These are phyloP conservation scores for Chlamydomonas sphaeroides DNA, from an alignment of 139 green algal genomes.

Conservation along the genomic window DNA sequence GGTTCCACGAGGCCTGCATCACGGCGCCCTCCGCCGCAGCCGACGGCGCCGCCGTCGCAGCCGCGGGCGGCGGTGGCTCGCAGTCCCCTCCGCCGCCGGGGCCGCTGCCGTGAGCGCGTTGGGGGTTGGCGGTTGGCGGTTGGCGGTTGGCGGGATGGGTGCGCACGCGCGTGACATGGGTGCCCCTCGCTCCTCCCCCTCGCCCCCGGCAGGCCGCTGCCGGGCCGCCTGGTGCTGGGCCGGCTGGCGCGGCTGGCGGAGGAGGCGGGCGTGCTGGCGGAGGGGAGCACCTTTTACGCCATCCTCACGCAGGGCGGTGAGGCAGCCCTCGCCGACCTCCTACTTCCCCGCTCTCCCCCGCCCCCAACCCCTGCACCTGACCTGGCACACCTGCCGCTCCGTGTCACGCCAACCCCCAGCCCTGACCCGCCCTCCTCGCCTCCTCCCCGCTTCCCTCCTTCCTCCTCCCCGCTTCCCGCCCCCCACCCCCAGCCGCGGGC, in stretches of 20 bases:
- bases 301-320: background rate
- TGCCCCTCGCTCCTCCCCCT: too few species aligned
- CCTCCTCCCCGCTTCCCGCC: background rate
- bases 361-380: too few species aligned
- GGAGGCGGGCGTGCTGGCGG: conserved; percentile 19
- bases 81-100: background rate
- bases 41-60: background rate
- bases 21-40: background rate
- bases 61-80: background rate
- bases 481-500: background rate
- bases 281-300: conserved; percentile 18
- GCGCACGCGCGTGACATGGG: too few species aligned
- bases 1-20: conserved; percentile 25
- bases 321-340: too few species aligned
- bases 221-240: conserved; percentile 1
- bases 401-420: too few species aligned
- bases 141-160: too few species aligned
- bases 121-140: background rate
- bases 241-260: conserved; percentile 19
- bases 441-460: too few species aligned
- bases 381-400: too few species aligned
- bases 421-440: too few species aligned
- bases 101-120: too few species aligned
- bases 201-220: background rate
- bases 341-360: too few species aligned